phyloP scores from a whole-genome alignment of 202 grass and related monocot species.

The Dendrocalamus latiflorus region DNA sequence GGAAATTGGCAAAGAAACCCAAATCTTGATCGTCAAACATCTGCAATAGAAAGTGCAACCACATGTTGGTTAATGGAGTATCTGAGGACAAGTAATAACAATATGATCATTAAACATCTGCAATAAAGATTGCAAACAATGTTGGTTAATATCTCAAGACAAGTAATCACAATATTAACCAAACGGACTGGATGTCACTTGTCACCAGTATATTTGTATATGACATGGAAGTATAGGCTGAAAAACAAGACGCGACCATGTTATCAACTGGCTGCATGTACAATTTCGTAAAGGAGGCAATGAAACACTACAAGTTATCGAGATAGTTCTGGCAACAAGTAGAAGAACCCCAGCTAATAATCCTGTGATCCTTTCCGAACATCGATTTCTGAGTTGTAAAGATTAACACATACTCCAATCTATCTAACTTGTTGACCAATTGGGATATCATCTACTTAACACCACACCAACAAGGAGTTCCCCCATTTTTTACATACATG shows the following conservation, averaged over 20 bases:
- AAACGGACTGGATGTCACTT: too few relatives aligned
- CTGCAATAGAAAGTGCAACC: conserved; percentile 38
- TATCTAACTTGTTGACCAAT: background rate
- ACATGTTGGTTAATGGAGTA: conserved; percentile 2
- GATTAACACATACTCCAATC: background rate
- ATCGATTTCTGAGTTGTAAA: background rate
- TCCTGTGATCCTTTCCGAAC: background rate
- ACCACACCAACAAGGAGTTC: background rate
- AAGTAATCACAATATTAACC: too few relatives aligned
- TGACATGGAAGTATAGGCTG: too few relatives aligned
- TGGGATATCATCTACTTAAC: background rate
- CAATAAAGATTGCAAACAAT: too few relatives aligned
- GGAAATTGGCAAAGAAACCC: conserved; percentile 97
- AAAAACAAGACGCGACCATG: too few relatives aligned
- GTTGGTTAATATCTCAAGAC: too few relatives aligned
- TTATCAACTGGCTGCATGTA: too few relatives aligned
- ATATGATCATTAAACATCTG: too few relatives aligned
- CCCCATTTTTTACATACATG: too few relatives aligned
- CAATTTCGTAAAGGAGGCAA: too few relatives aligned
- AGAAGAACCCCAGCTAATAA: background rate
- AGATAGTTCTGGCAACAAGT: background rate
- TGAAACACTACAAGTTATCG: too few relatives aligned
- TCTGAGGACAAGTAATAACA: background rate
- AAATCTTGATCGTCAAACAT: conserved; percentile 97
- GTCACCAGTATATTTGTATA: too few relatives aligned